phyloP scores from a whole-genome alignment of 768 basidiomycete genomes.

The Serendipita vermifera region DNA sequence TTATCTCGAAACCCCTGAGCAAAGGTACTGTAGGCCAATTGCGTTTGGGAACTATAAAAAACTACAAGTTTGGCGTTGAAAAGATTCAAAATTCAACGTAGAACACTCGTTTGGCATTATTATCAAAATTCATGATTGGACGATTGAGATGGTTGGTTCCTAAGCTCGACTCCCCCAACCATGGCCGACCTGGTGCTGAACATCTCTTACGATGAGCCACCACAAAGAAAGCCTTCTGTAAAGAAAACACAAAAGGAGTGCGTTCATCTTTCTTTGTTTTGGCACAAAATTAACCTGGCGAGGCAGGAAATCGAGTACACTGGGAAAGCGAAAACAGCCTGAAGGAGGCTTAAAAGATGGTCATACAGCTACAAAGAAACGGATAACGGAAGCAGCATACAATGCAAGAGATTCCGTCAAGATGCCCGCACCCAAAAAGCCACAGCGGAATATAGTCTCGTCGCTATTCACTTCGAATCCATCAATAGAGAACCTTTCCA shows the following conservation, averaged over 20 bases:
- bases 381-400: too few relatives aligned
- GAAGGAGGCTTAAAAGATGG: conserved; percentile 6
- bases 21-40: too few relatives aligned
- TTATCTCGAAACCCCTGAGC: too few relatives aligned
- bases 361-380: too few relatives aligned
- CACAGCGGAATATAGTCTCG: conserved; percentile 47
- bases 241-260: background rate
- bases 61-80: too few relatives aligned
- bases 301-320: conserved; percentile 8
- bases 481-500: conserved; percentile 54
- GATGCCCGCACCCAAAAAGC: conserved; percentile 11
- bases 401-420: too few relatives aligned
- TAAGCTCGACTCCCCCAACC: background rate
- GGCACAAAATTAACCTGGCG: too few relatives aligned
- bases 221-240: background rate
- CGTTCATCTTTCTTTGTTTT: background rate
- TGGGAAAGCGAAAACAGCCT: background rate
- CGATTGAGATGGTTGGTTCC: background rate
- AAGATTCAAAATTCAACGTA: too few relatives aligned
- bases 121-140: background rate
- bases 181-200: conserved; percentile 4
- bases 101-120: too few relatives aligned
- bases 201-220: background rate
- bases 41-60: too few relatives aligned
- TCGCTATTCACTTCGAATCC: conserved; percentile 83